Evolutionary conservation across 2,329 filamentous ascomycete species (phyloP).

Genomic region (Curvularia spicifera): DNA sequence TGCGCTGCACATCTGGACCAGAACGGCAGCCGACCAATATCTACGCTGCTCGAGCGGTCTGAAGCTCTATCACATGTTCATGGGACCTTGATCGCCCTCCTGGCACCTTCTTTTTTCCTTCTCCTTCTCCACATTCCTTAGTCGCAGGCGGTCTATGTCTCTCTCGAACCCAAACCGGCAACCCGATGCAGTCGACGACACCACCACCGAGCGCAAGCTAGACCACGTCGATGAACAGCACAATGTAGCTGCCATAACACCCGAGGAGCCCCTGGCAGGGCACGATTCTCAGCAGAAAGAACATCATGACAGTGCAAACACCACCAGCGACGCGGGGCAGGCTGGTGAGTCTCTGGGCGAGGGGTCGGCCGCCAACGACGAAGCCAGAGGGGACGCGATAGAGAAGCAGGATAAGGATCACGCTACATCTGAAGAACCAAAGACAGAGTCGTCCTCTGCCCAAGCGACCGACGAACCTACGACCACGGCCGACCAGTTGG

Average conservation of each 20-base stretch:
- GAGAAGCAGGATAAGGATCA: conserved; percentile 3
- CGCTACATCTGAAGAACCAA: not conserved
- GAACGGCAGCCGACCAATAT: conserved; percentile 12
- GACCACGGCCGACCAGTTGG: conserved; percentile 25
- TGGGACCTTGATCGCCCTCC: conserved; percentile 28
- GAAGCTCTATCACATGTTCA: conserved; percentile 23
- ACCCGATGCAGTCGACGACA: conserved; percentile 36
- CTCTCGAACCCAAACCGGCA: conserved; percentile 40
- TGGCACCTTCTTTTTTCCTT: not conserved
- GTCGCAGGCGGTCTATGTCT: conserved; percentile 46
- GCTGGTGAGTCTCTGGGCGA: conserved; percentile 3
- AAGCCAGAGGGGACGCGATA: conserved; percentile 4
- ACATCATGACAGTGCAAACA: conserved; percentile 6
- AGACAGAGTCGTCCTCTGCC: conserved; percentile 5
- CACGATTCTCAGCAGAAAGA: conserved; percentile 1
- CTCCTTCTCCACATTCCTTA: conserved; percentile 10
- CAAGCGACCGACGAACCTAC: conserved; percentile 28
- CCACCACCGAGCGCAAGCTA: conserved; percentile 27
- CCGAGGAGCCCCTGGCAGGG: conserved; percentile 1
- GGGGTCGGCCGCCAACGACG: conserved; percentile 14
- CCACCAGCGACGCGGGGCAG: conserved; percentile 33
- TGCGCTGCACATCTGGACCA: conserved; percentile 23
- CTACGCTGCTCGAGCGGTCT: conserved; percentile 11
- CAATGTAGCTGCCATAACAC: conserved; percentile 7
- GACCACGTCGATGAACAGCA: conserved; percentile 21